A percentile compares a stretch with the other conserved stretches of the same genome.
phyloP scores from a whole-genome alignment of 1,284 basidiomycete genomes.

The Coniferiporia sulphurascens region DNA sequence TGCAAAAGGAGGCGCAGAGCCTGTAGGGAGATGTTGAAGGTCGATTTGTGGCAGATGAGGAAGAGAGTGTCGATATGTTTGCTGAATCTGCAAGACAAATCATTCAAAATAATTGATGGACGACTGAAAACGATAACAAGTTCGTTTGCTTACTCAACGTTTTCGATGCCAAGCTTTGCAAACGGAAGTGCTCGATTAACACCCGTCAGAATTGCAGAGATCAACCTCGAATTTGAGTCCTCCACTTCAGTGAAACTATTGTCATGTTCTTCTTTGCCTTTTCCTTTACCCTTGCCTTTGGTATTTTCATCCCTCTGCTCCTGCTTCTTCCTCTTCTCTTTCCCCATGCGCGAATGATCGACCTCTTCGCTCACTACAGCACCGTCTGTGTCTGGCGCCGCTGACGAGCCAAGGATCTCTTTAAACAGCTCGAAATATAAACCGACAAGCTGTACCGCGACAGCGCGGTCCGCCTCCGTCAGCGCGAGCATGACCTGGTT shows the following conservation, averaged over 20 bases:
- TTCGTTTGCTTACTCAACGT: conserved; percentile 40
- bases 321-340: conserved; percentile 32
- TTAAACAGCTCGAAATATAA: conserved; percentile 96
- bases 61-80: conserved; percentile 93
- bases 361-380: conserved; percentile 31
- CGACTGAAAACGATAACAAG: background rate
- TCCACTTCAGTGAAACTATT: conserved; percentile 71
- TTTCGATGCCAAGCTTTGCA: conserved; percentile 65
- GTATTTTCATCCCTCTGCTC: conserved; percentile 22
- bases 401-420: conserved; percentile 68
- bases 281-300: conserved; percentile 33
- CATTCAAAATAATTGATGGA: background rate
- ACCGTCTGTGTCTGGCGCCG: conserved; percentile 26
- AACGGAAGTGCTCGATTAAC: conserved; percentile 96
- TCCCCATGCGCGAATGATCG: conserved; percentile 30
- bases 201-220: conserved; percentile 91
- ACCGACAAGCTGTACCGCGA: conserved; percentile 82
- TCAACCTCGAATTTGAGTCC: conserved; percentile 77
- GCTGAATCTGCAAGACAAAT: conserved; percentile 53
- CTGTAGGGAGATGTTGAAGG: conserved; percentile 96
- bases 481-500: conserved; percentile 88
- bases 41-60: conserved; percentile 89
- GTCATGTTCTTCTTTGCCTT: conserved; percentile 44
- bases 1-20: conserved; percentile 91
- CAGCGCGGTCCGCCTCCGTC: conserved; percentile 58